phyloP scores from a whole-genome alignment of 495 filamentous ascomycete species.

The Thozetella sp. region DNA sequence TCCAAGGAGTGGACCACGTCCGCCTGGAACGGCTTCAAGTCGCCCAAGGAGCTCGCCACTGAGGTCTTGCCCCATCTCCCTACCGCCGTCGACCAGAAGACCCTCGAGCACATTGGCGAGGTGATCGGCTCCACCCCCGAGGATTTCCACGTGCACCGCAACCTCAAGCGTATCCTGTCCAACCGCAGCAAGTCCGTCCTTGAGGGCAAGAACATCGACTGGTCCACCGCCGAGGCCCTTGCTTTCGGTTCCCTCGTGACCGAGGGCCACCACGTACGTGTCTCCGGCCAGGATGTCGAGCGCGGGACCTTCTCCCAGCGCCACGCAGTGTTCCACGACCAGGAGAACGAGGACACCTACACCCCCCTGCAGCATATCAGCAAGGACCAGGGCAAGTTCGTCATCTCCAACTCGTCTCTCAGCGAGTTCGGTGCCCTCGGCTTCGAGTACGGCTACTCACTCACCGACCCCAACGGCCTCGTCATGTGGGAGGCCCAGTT shows the following conservation, averaged over 20 bases:
- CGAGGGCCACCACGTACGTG: constrained; percentile 94
- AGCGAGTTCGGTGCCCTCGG: constrained; percentile 94
- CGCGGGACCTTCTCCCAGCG: constrained; percentile 99
- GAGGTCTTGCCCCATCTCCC: constrained; percentile 93
- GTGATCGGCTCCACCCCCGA: constrained; percentile 77
- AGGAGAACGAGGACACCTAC: constrained; percentile 89
- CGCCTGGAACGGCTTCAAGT: constrained; percentile 99
- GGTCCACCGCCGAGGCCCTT: constrained; percentile 95
- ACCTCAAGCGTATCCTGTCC: constrained; percentile 93
- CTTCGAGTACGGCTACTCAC: constrained; percentile 98
- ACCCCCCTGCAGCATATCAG: constrained; percentile 88
- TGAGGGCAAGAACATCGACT: constrained; percentile 95
- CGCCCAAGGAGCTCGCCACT: constrained; percentile 93
- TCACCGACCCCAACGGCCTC: constrained; percentile 93
- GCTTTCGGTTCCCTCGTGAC: constrained; percentile 89
- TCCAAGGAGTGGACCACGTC: constrained; percentile 98
- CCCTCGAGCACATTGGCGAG: constrained; percentile 76
- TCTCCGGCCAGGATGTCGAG: constrained; percentile 98
- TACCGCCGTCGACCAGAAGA: constrained; percentile 72
- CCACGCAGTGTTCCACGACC: constrained; percentile 96
- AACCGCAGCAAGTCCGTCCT: constrained; percentile 89
- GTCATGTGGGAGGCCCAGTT: constrained; percentile 99
- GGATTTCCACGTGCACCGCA: constrained; percentile 85
- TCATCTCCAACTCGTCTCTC: constrained; percentile 95
- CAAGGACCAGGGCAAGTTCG: constrained; percentile 89